Conservation (phyloP, 176 grass and related monocot genomes). For the Miscanthus lutarioriparius region DNA sequence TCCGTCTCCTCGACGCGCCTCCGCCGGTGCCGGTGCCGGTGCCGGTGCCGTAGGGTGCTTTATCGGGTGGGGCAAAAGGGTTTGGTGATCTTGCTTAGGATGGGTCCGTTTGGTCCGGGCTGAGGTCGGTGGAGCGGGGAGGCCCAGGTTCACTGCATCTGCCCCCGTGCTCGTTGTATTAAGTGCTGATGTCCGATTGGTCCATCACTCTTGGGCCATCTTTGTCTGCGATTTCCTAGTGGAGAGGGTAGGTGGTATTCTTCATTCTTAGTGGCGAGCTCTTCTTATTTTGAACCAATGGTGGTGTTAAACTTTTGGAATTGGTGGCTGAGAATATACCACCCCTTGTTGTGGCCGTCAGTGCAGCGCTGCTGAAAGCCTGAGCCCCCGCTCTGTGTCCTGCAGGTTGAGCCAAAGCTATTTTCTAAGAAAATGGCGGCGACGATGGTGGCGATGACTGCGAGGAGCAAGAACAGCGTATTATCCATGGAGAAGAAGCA, state of each 20-base stretch:
- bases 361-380: background rate
- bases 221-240: conserved; percentile 15
- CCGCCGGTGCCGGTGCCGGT: background rate
- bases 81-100: background rate
- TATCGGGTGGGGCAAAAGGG: background rate
- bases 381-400: background rate
- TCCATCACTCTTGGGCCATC: background rate
- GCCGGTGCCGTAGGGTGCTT: background rate
- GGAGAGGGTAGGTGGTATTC: conserved; percentile 13
- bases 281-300: background rate
- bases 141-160: conserved; percentile 5
- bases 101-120: background rate
- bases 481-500: conserved; percentile 54
- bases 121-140: background rate
- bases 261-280: conserved; percentile 13
- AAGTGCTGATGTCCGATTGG: background rate
- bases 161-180: background rate
- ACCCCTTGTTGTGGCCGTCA: conserved; percentile 31
- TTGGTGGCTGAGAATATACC: conserved; percentile 28
- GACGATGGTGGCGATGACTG: conserved; percentile 46
- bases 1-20: background rate
- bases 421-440: conserved; percentile 32
- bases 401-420: background rate
- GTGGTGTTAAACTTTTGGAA: conserved; percentile 6
- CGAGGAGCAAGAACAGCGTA: conserved; percentile 41